A percentile compares a stretch with the other conserved stretches of the same genome.
phyloP scores from a whole-genome alignment of 345 rosid species.

The Citrus cavaleriei region DNA sequence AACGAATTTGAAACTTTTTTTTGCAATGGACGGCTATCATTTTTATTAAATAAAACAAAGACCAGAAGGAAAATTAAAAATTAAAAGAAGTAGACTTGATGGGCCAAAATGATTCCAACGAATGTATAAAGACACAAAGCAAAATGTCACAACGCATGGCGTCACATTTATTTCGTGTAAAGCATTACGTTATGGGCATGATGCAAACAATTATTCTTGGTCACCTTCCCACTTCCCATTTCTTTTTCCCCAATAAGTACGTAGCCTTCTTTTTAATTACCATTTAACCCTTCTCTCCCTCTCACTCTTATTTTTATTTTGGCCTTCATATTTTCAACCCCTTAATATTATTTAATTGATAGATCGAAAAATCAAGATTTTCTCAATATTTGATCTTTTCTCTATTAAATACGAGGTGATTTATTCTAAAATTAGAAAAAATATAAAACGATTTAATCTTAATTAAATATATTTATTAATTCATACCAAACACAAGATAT shows the following conservation, averaged over 20 bases:
- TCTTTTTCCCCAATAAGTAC: background rate
- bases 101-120: background rate
- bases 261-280: background rate
- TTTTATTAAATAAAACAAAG: background rate
- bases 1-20: background rate
- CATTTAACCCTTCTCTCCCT: background rate
- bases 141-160: constrained; percentile 1
- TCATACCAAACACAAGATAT: too few species aligned
- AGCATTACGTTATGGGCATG: constrained; percentile 17
- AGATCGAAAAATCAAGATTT: too few species aligned
- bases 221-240: background rate
- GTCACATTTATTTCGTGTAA: constrained; percentile 12
- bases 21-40: background rate
- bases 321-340: too few species aligned
- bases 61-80: too few species aligned
- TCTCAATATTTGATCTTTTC: too few species aligned
- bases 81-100: background rate
- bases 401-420: too few species aligned
- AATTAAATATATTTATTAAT: too few species aligned
- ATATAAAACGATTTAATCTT: too few species aligned
- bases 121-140: background rate
- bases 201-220: constrained; percentile 7
- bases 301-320: background rate
- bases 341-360: too few species aligned
- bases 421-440: too few species aligned